Conservation (phyloP, 306 rosid species). For the Senna tora region DNA sequence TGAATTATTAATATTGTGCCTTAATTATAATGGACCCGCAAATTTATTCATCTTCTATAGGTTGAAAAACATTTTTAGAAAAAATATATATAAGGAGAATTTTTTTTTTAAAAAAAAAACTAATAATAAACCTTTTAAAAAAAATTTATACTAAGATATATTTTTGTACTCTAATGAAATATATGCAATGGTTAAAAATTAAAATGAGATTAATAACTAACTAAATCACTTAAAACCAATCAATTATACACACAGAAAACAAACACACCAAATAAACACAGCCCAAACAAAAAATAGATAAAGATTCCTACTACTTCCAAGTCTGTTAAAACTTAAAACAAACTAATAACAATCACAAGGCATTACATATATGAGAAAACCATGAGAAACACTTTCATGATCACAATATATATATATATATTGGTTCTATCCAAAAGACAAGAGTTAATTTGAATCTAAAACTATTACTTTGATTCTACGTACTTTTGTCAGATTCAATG, state of each 20-base stretch:
- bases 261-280: neutral
- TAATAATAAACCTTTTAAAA: too few relatives aligned
- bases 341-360: neutral
- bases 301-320: neutral
- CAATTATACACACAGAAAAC: neutral
- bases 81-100: too few relatives aligned
- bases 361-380: constrained; percentile 10
- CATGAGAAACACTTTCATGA: too few relatives aligned
- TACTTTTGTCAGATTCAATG: neutral
- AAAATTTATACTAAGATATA: too few relatives aligned
- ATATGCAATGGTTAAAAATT: neutral
- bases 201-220: neutral
- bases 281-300: neutral
- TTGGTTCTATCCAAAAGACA: too few relatives aligned
- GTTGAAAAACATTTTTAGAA: too few relatives aligned
- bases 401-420: too few relatives aligned
- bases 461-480: neutral
- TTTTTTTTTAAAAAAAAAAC: too few relatives aligned
- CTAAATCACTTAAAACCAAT: neutral
- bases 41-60: too few relatives aligned
- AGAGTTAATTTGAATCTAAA: neutral
- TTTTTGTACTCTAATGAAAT: too few relatives aligned
- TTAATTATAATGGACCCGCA: too few relatives aligned
- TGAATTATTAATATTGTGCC: too few relatives aligned
- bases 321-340: neutral